These are phyloP conservation scores for Panus rudis DNA, from an alignment of 768 basidiomycete genomes.

Conservation along the genomic window DNA sequence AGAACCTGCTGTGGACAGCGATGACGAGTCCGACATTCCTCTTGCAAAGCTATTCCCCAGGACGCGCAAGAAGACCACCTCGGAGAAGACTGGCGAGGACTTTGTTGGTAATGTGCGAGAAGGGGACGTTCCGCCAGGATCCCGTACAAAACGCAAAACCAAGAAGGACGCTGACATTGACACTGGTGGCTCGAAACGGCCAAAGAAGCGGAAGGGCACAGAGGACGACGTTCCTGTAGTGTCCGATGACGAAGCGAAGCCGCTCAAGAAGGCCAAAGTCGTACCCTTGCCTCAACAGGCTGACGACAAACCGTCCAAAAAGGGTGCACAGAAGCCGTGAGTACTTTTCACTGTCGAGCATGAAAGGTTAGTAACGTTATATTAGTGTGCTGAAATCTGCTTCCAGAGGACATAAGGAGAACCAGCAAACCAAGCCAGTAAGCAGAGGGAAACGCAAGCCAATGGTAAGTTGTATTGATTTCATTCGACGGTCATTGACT, in stretches of 20 bases:
- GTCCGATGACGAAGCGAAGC: no score
- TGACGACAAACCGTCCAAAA: no score
- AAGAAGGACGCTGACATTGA: slow-evolving; percentile 1
- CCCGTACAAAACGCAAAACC: not conserved
- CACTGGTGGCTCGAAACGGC: slow-evolving; percentile 2
- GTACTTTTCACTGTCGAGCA: no score
- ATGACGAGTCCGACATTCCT: no score
- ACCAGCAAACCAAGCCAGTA: not conserved
- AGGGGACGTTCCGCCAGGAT: not conserved
- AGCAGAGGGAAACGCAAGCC: slow-evolving; percentile 5
- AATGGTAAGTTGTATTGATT: slow-evolving; percentile 2
- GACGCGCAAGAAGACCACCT: no score
- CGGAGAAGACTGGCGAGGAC: no score
- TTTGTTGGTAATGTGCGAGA: not conserved
- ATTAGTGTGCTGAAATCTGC: not conserved
- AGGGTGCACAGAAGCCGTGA: no score
- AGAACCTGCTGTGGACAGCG: no score
- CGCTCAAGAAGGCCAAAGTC: not conserved
- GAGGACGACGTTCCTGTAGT: no score
- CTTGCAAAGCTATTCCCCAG: no score
- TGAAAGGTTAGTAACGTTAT: no score
- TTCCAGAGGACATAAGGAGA: not conserved
- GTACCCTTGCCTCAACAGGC: no score
- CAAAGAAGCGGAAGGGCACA: slow-evolving; percentile 4
- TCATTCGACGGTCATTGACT: not conserved